Conservation (phyloP, 352 stramenopile species). For the Globisporangium iwayamae region DNA sequence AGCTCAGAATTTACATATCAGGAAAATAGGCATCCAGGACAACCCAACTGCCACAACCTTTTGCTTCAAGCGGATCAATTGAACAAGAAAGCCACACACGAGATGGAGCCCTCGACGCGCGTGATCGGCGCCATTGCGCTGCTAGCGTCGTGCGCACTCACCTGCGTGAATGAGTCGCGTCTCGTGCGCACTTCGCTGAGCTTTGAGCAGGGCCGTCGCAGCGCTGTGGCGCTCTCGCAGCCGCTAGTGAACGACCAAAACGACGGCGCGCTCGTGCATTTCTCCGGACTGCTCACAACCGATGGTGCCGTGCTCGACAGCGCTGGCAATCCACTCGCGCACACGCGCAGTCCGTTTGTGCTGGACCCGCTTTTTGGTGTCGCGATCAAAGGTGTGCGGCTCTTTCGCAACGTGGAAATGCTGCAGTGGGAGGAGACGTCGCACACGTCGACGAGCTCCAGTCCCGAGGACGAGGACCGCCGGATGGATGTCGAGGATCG, state of each 20-base stretch:
- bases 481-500: slow-evolving; percentile 30
- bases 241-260: slow-evolving; percentile 21
- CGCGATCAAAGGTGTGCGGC: slow-evolving; percentile 55
- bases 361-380: slow-evolving; percentile 60
- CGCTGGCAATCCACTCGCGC: slow-evolving; percentile 23
- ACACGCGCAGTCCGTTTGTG: slow-evolving; percentile 37
- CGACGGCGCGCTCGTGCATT: slow-evolving; percentile 35
- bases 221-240: slow-evolving; percentile 23
- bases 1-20: neutral
- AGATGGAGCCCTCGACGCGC: slow-evolving; percentile 32
- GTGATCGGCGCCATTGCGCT: slow-evolving; percentile 48
- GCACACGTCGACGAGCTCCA: slow-evolving; percentile 44
- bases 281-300: slow-evolving; percentile 54
- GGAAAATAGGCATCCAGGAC: neutral
- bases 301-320: slow-evolving; percentile 15
- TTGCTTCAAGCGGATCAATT: neutral
- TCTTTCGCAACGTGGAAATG: slow-evolving; percentile 73
- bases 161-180: slow-evolving; percentile 46
- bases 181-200: slow-evolving; percentile 45
- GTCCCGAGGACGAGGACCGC: slow-evolving; percentile 39
- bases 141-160: slow-evolving; percentile 45
- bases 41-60: neutral
- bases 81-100: neutral
- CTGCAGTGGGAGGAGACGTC: slow-evolving; percentile 79
- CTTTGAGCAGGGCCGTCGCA: slow-evolving; percentile 45